Percentiles rank a stretch among this genome's conserved stretches.
phyloP scores from a whole-genome alignment of 768 basidiomycete genomes.

The Sporobolomyces roseus region DNA sequence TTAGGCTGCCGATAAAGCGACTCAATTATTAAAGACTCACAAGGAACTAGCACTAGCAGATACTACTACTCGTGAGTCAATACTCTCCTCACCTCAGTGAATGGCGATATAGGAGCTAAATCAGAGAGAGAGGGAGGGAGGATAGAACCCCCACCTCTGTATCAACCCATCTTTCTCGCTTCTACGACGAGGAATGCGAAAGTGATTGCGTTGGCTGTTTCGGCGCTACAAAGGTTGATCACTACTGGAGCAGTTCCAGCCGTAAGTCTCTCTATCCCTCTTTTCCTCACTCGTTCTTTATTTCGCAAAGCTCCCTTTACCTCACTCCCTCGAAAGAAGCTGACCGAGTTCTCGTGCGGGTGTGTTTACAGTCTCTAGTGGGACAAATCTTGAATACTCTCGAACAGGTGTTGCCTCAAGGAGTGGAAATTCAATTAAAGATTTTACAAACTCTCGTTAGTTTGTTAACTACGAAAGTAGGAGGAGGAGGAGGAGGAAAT shows the following conservation, averaged over 20 bases:
- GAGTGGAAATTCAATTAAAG: slow-evolving; percentile 92
- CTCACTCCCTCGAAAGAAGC: too few species aligned
- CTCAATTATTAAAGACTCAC: slow-evolving; percentile 20
- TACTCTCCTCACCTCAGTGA: too few species aligned
- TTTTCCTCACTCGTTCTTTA: background rate
- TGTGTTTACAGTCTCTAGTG: slow-evolving; percentile 66
- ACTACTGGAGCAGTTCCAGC: slow-evolving; percentile 52
- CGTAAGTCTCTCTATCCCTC: background rate
- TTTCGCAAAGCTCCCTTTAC: background rate
- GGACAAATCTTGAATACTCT: slow-evolving; percentile 77
- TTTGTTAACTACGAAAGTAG: slow-evolving; percentile 55
- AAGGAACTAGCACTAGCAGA: slow-evolving; percentile 18
- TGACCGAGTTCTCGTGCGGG: too few species aligned
- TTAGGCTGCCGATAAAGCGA: slow-evolving; percentile 39
- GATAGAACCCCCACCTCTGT: slow-evolving; percentile 49
- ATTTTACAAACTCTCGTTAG: slow-evolving; percentile 79
- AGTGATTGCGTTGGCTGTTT: slow-evolving; percentile 85
- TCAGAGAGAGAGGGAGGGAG: too few species aligned
- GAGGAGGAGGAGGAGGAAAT: background rate
- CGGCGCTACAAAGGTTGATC: slow-evolving; percentile 85
- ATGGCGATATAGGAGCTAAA: too few species aligned
- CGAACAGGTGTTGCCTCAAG: slow-evolving; percentile 81
- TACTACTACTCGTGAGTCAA: background rate
- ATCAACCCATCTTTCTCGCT: slow-evolving; percentile 87
- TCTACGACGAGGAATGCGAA: slow-evolving; percentile 89